Evolutionary conservation across 139 green algal genomes (phyloP), one percentile per base, ranked within the genome.

Genomic region (Deuterostichococcus epilithicus): DNA sequence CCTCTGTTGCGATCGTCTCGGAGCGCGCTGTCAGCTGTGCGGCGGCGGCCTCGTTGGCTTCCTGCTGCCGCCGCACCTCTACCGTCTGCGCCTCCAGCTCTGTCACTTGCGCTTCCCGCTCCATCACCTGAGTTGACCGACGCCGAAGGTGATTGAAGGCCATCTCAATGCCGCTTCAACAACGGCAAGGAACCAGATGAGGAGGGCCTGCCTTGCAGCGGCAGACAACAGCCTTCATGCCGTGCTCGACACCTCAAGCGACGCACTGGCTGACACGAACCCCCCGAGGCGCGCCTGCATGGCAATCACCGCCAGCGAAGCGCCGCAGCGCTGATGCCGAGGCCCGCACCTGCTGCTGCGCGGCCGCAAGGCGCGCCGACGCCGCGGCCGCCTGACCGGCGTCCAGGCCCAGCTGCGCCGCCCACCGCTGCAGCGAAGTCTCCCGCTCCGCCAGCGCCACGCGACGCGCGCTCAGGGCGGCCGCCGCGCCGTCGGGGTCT

Each of bases 361-460:
- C 73, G 45, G 71, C 36, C 13, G 52, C 52, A 13, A 63, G 18
- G 26, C 32, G 28, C 20, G 59, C 72, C 30, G 70, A 75, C 39
- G 77, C 38, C n/a, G 76, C 70, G 18, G 26, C 52, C 77, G 86
- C 79, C 35, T 71, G 47, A 0, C 74, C 70, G 4, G 80, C 73
- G 65, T 85, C 83, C 47, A 81, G 60, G 73, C 84, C 76, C 30
- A 90, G 75, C 0, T 79, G 73, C 37, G 84, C 67, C 26, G 76
- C 77, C 85, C 85, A 90, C 58, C 84, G 84, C 75, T 89, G 83
- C n/a, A 89, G 78, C 5, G 75, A 75, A 3, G 85, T 89, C 75
- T 90, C 85, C 1, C 78, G 69, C 76, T 88, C 84, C n/a, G 80
- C 36, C 34, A 87, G 66, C 37, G 75, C 70, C 1, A 36, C 80